Base-by-base conservation (phyloP, 495 filamentous ascomycete genomes). In the Daldinia caldariorum region DNA sequence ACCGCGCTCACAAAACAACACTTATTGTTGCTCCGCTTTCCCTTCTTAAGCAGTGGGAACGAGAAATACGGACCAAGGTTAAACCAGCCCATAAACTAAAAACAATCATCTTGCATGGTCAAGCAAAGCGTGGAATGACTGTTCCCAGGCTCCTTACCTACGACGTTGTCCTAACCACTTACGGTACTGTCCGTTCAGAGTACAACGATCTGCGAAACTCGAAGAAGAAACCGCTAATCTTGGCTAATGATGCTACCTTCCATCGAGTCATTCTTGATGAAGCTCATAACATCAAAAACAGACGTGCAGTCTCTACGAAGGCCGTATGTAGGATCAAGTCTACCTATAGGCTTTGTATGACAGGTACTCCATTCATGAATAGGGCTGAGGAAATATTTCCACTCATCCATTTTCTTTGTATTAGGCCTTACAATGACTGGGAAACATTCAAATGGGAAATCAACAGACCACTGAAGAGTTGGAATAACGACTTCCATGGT, bases 311-410 rank as follows among this genome's bases (percentile, higher is more conserved):
- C 64, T 79, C 84, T 13, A 86, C 91, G 0, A 80, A 82, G 58
- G 94, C 87, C 6, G 88, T 86, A 29, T 87, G 79, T 71, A 71
- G 79, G 6, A 83, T 97, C 7, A 78, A 87, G 51, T 80, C 92
- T 14, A 86, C 80, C 32, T 88, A 91, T 70, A 83, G 95, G 16
- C 91, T 93, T 79, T 97, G 92, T 73, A 88, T 99, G 78, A 96
- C 92, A 10, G 95, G 95, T 6, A 97, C 93, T 0, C 95, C 95
- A 0, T 96, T 97, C 89, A 94, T 95, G 90, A 98, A 99, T 72
- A 88, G 83, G 13, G 87, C 94, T 2, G 83, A 85, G 34, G 95
- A 97, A 74, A 79, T 97, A n/a, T 94, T 88, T 73, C 90, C 93
- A 3, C 81, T 97, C 35, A 83, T 99, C 55, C 85, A 84, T 22